Evolutionary conservation across 148 eudicot genomes (phyloP).

Genomic region (Polygonum aviculare): DNA sequence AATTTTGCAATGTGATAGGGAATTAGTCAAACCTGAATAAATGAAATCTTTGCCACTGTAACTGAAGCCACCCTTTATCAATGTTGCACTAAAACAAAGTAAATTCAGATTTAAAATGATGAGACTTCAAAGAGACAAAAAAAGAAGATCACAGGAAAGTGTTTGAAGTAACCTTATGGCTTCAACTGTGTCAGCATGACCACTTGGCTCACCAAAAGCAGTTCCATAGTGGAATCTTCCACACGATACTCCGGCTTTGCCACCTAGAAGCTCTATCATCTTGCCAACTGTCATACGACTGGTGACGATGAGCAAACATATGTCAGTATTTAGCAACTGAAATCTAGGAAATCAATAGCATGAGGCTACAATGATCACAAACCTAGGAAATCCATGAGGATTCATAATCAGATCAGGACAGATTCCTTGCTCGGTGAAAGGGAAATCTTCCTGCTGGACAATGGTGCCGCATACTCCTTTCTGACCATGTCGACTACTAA

Average conservation of each 20-base stretch:
- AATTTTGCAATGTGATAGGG: background rate
- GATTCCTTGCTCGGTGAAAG: slow-evolving; percentile 83
- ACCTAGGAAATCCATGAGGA: slow-evolving; percentile 99
- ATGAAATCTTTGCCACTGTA: slow-evolving; percentile 92
- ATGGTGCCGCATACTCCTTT: slow-evolving; percentile 97
- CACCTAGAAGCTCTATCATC: slow-evolving; percentile 96
- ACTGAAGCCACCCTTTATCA: slow-evolving; percentile 88
- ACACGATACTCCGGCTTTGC: slow-evolving; percentile 92
- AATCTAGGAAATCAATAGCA: background rate
- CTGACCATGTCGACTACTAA: slow-evolving; percentile 98
- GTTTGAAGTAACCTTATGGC: slow-evolving; percentile 53
- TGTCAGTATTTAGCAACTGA: background rate
- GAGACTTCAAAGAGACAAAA: background rate
- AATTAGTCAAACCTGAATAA: slow-evolving; percentile 60
- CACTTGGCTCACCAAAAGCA: slow-evolving; percentile 98
- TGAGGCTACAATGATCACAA: background rate
- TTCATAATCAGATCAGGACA: slow-evolving; percentile 99
- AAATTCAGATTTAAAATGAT: slow-evolving; percentile 14
- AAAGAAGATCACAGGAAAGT: background rate
- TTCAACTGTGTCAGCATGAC: slow-evolving; percentile 93
- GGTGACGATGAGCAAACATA: slow-evolving; percentile 16
- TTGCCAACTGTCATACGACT: slow-evolving; percentile 99
- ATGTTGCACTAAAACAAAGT: slow-evolving; percentile 57
- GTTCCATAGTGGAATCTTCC: slow-evolving; percentile 92
- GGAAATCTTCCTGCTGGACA: slow-evolving; percentile 93